A percentile compares a stretch with the other conserved stretches of the same genome.
These are phyloP conservation scores for Agaricus blazei DNA, from an alignment of 768 basidiomycete species.

Conservation along the genomic window DNA sequence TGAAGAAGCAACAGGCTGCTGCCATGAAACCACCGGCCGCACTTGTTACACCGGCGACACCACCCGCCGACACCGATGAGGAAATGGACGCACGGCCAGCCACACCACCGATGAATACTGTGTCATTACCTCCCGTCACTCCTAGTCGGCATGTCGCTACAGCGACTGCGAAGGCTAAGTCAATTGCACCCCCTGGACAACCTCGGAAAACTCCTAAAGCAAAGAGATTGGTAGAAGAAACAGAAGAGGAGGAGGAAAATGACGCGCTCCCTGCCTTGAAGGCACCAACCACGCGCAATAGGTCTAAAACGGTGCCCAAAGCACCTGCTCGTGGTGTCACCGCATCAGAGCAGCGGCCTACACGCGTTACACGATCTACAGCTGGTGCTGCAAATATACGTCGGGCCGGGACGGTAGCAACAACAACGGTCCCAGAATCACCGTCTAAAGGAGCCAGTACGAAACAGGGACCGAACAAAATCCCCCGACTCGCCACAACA, in stretches of 20 bases:
- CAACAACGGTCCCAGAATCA: slow-evolving; percentile 22
- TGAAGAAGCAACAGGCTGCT: slow-evolving; percentile 44
- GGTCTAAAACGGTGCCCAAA: slow-evolving; percentile 30
- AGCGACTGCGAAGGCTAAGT: slow-evolving; percentile 65
- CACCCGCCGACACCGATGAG: slow-evolving; percentile 73
- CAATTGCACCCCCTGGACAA: slow-evolving; percentile 75
- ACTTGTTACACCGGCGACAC: slow-evolving; percentile 70
- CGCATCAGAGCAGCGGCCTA: slow-evolving; percentile 67
- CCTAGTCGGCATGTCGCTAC: slow-evolving; percentile 72
- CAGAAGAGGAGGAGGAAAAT: slow-evolving; percentile 55
- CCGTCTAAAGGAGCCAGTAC: slow-evolving; percentile 32
- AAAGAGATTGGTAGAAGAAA: slow-evolving; percentile 66
- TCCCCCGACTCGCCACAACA: slow-evolving; percentile 58
- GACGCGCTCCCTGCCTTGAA: slow-evolving; percentile 64
- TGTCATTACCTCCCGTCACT: slow-evolving; percentile 66
- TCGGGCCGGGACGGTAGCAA: slow-evolving; percentile 38
- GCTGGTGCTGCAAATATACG: slow-evolving; percentile 52
- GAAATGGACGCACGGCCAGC: slow-evolving; percentile 43
- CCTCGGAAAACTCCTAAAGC: slow-evolving; percentile 83
- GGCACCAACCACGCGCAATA: slow-evolving; percentile 34
- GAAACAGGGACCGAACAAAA: slow-evolving; percentile 57
- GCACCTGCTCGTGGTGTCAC: slow-evolving; percentile 41
- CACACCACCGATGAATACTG: slow-evolving; percentile 30
- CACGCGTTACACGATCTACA: slow-evolving; percentile 68
- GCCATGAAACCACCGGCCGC: slow-evolving; percentile 28